Percentiles rank a stretch among this genome's conserved stretches.
Conservation (phyloP, 2,329 filamentous ascomycete species). For the Fusarium tricinctum region DNA sequence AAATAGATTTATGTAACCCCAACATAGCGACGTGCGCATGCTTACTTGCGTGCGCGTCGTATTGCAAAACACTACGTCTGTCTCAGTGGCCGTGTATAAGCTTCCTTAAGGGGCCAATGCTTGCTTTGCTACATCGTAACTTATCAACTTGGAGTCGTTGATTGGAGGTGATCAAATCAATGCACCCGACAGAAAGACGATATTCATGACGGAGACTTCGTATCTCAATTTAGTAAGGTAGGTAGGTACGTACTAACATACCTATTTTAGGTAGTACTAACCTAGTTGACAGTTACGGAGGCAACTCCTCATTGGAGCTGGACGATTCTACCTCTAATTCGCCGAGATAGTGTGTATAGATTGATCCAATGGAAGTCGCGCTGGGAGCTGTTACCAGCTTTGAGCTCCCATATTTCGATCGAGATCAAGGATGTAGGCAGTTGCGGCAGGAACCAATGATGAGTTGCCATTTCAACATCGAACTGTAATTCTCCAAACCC, state of each 20-base stretch:
- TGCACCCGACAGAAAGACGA: background rate
- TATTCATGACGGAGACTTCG: slow-evolving; percentile 6
- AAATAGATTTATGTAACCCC: background rate
- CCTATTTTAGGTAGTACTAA: too few relatives aligned
- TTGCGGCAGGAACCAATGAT: slow-evolving; percentile 28
- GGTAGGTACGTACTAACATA: too few relatives aligned
- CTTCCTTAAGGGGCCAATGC: slow-evolving; percentile 8
- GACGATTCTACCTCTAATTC: slow-evolving; percentile 8
- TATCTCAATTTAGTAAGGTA: slow-evolving; percentile 20
- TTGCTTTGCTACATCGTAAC: slow-evolving; percentile 16
- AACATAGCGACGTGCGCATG: background rate
- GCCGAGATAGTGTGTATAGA: background rate
- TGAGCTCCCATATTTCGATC: slow-evolving; percentile 12
- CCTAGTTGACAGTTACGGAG: slow-evolving; percentile 10
- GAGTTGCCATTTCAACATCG: slow-evolving; percentile 13
- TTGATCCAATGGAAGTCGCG: slow-evolving; percentile 15
- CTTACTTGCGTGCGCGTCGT: slow-evolving; percentile 35
- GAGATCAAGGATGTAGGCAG: slow-evolving; percentile 31
- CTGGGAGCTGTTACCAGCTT: slow-evolving; percentile 10
- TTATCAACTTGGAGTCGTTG: slow-evolving; percentile 6
- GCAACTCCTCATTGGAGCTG: slow-evolving; percentile 16
- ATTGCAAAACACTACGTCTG: slow-evolving; percentile 9
- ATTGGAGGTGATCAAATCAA: slow-evolving; percentile 25
- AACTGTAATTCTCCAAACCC: slow-evolving; percentile 2
- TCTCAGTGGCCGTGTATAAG: background rate